Base-by-base conservation (phyloP, 1,284 basidiomycete genomes). In the Earliella scabrosa region DNA sequence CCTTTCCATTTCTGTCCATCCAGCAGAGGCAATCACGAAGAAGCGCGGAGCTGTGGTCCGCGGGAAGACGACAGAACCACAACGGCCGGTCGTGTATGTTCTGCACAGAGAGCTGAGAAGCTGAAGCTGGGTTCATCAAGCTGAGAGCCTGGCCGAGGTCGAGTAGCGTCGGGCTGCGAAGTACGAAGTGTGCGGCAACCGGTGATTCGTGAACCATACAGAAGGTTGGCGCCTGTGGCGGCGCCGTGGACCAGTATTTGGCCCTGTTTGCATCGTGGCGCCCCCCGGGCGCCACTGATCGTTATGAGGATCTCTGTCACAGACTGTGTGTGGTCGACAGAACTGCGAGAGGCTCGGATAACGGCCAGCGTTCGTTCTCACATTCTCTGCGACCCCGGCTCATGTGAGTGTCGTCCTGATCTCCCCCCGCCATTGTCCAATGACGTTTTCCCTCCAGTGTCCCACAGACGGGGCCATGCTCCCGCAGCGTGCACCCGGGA, bases 241-340 rank as follows among this genome's bases (percentile, higher is more conserved):
- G n/a, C n/a, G n/a, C n/a, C n/a, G n/a, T 38, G 24, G 31, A 35
- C 16, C n/a, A 16, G 21, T 59, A 35, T 55, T 59, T 59, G 44
- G 6, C 14, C 6, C 1, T 59, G 27, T 62, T 62, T 59, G 31
- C 31, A 3, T 45, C 41, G 57, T 62, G 57, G 60, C 60, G 60
- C 39, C 43, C 29, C 50, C 53, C 47, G 40, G 47, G 35, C 54
- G 56, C 56, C 60, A 56, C 60, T 54, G 57, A 57, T 52, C 48
- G 54, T 54, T 56, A 50, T 23, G 38, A 47, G 39, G 46, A 56
- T 43, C 7, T 13, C 7, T 31, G 29, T 31, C 6, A 6, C 13
- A 31, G 29, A 31, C 13, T 31, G 7, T 31, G n/a, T 23, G 31
- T 35, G 35, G 2, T 18, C 50, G 43, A 49, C 51, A 50, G 27